Conservation (phyloP, 2,329 filamentous ascomycete genomes). For the Trichoderma sp. region DNA sequence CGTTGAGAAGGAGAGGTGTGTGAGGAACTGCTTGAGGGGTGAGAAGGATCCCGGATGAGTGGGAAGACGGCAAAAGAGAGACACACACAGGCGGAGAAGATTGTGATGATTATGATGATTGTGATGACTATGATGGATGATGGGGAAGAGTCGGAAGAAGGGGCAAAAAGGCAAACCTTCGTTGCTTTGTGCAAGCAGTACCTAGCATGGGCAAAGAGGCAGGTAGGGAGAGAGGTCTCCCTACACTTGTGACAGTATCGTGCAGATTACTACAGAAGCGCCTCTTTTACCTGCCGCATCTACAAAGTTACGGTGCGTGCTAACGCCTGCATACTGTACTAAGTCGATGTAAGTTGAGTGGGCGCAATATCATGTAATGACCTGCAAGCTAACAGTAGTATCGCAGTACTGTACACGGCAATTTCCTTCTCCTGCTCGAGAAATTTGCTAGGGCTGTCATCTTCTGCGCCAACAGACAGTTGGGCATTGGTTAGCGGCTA, state of each 20-base stretch:
- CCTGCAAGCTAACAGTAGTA: conserved; percentile 8
- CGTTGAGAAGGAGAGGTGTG: background rate
- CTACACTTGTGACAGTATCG: background rate
- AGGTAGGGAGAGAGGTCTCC: background rate
- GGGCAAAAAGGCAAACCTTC: background rate
- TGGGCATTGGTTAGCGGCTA: background rate
- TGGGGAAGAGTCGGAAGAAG: background rate
- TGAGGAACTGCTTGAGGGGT: background rate
- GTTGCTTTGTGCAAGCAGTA: background rate
- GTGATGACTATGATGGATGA: background rate
- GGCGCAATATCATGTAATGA: background rate
- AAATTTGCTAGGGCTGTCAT: background rate
- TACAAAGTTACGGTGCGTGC: background rate
- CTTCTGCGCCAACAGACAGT: background rate
- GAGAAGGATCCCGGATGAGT: background rate
- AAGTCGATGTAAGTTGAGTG: background rate
- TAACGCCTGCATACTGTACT: background rate
- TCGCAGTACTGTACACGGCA: background rate
- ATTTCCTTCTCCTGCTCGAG: background rate
- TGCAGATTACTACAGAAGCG: conserved; percentile 3
- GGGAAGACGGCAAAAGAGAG: background rate
- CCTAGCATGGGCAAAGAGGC: background rate
- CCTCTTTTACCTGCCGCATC: conserved; percentile 3
- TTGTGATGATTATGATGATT: background rate
- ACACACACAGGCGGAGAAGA: background rate